These are phyloP conservation scores for Komagataella populi DNA, from an alignment of 805 yeast species.

Conservation along the genomic window DNA sequence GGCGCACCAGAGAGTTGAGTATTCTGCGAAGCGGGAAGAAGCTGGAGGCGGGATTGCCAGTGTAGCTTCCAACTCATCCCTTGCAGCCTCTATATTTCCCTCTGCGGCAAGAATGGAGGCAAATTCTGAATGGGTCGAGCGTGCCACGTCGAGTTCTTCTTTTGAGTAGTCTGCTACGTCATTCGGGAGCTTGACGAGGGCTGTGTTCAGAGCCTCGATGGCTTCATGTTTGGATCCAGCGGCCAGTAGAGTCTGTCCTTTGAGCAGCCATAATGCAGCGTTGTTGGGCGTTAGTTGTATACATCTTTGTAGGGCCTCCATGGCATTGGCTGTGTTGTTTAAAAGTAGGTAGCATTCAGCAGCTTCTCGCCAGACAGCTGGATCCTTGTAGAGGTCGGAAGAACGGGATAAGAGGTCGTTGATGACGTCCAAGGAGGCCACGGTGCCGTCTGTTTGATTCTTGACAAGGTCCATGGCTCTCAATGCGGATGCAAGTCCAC, in stretches of 20 bases:
- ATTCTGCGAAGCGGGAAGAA: constrained; percentile 27
- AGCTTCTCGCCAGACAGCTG: constrained; percentile 31
- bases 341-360: constrained; percentile 35
- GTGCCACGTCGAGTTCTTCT: constrained; percentile 29
- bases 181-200: constrained; percentile 27
- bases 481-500: constrained; percentile 27
- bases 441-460: constrained; percentile 25
- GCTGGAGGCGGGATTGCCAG: constrained; percentile 36
- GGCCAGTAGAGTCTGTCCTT: constrained; percentile 33
- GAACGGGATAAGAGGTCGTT: constrained; percentile 22
- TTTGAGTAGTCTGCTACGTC: constrained; percentile 10
- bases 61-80: constrained; percentile 34
- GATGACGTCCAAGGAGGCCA: constrained; percentile 24
- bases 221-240: constrained; percentile 31
- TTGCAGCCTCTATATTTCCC: constrained; percentile 34
- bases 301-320: constrained; percentile 30
- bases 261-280: constrained; percentile 31
- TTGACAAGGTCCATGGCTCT: constrained; percentile 22
- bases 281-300: constrained; percentile 23
- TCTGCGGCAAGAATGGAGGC: constrained; percentile 41
- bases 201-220: constrained; percentile 28
- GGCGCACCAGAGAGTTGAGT: constrained; percentile 38
- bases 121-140: constrained; percentile 40
- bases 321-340: constrained; percentile 38
- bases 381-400: constrained; percentile 24